phyloP scores from a whole-genome alignment of 2,329 filamentous ascomycete species.

The Paracamarosporium sp. region DNA sequence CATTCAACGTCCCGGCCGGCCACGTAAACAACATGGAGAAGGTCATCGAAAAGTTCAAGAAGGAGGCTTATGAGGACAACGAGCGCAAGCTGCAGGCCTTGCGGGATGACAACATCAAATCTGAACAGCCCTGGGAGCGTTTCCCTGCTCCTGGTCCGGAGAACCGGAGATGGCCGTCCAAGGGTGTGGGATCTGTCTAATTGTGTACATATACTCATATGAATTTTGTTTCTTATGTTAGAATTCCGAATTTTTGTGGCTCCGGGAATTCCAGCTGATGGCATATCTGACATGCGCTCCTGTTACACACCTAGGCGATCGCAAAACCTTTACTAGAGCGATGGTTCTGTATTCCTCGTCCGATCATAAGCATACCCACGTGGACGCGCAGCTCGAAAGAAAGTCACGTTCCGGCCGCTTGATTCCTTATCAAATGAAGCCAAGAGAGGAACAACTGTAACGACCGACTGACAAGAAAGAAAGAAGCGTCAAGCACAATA shows the following conservation, averaged over 20 bases:
- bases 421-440: too few species aligned
- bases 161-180: slow-evolving; percentile 5
- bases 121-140: slow-evolving; percentile 38
- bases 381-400: too few species aligned
- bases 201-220: slow-evolving; percentile 10
- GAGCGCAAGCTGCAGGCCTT: slow-evolving; percentile 59
- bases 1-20: slow-evolving; percentile 70
- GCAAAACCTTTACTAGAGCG: too few species aligned
- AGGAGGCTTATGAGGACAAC: slow-evolving; percentile 62
- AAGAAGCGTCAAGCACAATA: too few species aligned
- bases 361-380: too few species aligned
- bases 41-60: slow-evolving; percentile 69
- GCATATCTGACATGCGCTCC: neutral
- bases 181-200: neutral
- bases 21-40: slow-evolving; percentile 64
- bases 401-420: too few species aligned
- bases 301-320: too few species aligned
- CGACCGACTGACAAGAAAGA: too few species aligned
- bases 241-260: neutral
- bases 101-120: slow-evolving; percentile 38
- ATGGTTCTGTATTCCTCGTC: too few species aligned
- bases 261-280: neutral
- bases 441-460: too few species aligned
- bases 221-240: slow-evolving; percentile 8
- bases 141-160: slow-evolving; percentile 1